These are phyloP conservation scores for Millerozyma miso DNA, from an alignment of 805 yeast species.

Conservation along the genomic window DNA sequence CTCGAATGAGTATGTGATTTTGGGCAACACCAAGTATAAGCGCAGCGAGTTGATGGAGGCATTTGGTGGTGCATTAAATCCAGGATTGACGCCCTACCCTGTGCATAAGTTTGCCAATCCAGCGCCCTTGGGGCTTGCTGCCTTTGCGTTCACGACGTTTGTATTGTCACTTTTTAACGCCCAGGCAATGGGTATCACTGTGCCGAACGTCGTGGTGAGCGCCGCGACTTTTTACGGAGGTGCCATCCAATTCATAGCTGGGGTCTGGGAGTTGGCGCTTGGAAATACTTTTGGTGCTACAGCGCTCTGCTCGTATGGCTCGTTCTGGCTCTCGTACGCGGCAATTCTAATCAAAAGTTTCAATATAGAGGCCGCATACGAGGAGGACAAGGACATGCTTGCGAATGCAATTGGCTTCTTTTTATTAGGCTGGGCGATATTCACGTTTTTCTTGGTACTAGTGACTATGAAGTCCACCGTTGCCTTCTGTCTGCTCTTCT, in stretches of 20 bases:
- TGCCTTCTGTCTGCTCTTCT: slow-evolving; percentile 31
- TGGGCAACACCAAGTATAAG: slow-evolving; percentile 32
- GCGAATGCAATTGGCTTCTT: slow-evolving; percentile 32
- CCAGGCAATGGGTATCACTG: slow-evolving; percentile 49
- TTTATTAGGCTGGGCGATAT: slow-evolving; percentile 38
- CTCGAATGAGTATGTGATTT: slow-evolving; percentile 28
- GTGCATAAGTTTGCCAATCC: slow-evolving; percentile 62
- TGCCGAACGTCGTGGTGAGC: slow-evolving; percentile 55
- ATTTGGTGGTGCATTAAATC: slow-evolving; percentile 36
- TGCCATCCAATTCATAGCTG: slow-evolving; percentile 55
- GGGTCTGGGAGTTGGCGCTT: slow-evolving; percentile 62
- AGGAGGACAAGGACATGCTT: slow-evolving; percentile 21
- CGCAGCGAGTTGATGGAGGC: slow-evolving; percentile 39
- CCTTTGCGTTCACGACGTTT: slow-evolving; percentile 62
- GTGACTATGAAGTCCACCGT: slow-evolving; percentile 36
- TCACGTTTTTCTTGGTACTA: slow-evolving; percentile 33
- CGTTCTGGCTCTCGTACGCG: slow-evolving; percentile 33
- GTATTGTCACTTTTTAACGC: slow-evolving; percentile 56
- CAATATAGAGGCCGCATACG: slow-evolving; percentile 31
- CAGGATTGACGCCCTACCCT: slow-evolving; percentile 39
- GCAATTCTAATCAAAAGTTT: slow-evolving; percentile 28
- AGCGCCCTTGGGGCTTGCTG: slow-evolving; percentile 62
- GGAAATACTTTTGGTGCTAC: slow-evolving; percentile 69
- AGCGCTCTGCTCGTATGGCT: slow-evolving; percentile 54
- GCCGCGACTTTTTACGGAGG: slow-evolving; percentile 66